Evolutionary conservation across 495 filamentous ascomycete genomes (phyloP).

Genomic region (Aspergillus sparsus): DNA sequence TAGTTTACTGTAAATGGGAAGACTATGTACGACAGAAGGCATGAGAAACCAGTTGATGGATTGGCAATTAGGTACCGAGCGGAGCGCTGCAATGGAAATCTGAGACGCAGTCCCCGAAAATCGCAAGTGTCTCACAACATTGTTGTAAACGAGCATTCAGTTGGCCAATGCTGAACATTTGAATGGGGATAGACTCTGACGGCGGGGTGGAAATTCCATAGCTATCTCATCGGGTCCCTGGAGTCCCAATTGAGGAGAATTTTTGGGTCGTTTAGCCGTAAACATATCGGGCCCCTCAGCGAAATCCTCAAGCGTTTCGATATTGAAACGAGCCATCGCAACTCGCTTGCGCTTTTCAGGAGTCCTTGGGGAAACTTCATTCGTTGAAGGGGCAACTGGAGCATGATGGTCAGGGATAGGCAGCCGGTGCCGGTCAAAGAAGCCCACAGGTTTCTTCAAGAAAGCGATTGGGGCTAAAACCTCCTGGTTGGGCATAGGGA

Average conservation of each 20-base stretch:
- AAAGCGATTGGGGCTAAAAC: constrained; percentile 26
- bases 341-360: constrained; percentile 23
- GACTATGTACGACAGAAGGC: background rate
- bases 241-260: constrained; percentile 8
- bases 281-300: constrained; percentile 14
- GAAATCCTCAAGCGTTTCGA: background rate
- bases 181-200: constrained; percentile 16
- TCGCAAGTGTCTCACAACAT: too few species aligned
- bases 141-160: background rate
- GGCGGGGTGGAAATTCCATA: constrained; percentile 22
- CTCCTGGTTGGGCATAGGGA: constrained; percentile 55
- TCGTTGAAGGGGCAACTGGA: background rate
- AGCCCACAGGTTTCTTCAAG: constrained; percentile 31
- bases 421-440: constrained; percentile 45
- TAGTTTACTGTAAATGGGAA: background rate
- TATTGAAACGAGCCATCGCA: background rate
- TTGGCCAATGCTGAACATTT: background rate
- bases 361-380: background rate
- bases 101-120: background rate
- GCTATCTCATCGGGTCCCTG: constrained; percentile 25
- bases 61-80: background rate
- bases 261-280: constrained; percentile 24
- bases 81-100: background rate
- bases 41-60: background rate
- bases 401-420: constrained; percentile 39